A percentile compares a stretch with the other conserved stretches of the same genome.
These are phyloP conservation scores for Alternaria metachromatica DNA, from an alignment of 2,329 filamentous ascomycete species.

Conservation along the genomic window DNA sequence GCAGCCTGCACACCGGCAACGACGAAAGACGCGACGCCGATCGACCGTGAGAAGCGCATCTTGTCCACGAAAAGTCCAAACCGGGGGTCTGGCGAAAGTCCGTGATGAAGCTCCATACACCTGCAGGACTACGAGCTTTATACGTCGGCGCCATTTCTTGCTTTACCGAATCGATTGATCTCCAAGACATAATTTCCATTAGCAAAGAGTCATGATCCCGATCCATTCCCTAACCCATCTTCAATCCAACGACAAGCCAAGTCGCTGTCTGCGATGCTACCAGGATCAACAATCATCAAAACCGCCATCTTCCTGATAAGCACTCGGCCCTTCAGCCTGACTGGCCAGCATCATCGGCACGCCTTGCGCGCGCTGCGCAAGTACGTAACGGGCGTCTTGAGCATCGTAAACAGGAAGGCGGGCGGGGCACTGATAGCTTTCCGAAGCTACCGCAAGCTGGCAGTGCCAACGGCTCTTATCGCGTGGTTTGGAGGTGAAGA, in stretches of 20 bases:
- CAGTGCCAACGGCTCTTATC: conserved; percentile 1
- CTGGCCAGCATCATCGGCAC: neutral
- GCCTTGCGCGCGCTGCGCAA: neutral
- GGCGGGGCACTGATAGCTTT: neutral
- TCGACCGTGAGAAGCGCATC: conserved; percentile 16
- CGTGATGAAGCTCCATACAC: neutral
- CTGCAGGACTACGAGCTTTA: neutral
- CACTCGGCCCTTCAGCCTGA: neutral
- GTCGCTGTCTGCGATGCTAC: neutral
- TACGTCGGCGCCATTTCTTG: neutral
- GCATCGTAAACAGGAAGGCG: neutral
- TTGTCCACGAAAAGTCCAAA: neutral
- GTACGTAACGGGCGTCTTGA: conserved; percentile 2
- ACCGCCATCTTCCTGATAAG: conserved; percentile 2
- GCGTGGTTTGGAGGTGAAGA: neutral
- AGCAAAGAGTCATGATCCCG: neutral
- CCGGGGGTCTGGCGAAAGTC: neutral
- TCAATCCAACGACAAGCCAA: neutral
- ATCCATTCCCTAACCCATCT: neutral
- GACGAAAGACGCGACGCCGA: conserved; percentile 12
- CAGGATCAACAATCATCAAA: neutral
- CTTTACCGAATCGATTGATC: neutral
- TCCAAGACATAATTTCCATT: neutral
- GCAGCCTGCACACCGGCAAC: conserved; percentile 20
- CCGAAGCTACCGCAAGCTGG: neutral